Base-by-base conservation (phyloP, 2,329 filamentous ascomycete species). In the Aureobasidium melanogenum region DNA sequence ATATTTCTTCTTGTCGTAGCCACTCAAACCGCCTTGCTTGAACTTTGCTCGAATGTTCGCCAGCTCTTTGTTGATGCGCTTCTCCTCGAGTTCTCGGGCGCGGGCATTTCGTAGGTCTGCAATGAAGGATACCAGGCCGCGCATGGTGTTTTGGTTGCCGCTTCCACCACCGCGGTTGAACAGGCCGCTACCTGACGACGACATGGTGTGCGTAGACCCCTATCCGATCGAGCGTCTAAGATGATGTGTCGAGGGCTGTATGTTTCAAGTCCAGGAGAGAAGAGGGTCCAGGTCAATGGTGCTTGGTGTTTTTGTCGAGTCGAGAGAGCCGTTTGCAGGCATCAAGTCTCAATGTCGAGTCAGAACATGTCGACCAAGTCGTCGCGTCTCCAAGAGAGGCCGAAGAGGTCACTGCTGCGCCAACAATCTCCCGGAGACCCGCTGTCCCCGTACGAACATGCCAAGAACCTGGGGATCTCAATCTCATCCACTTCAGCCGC, bases 1-100 rank as follows among this genome's bases (percentile, higher is more conserved):
- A 74, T 99, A 99, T 88, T 99, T 99, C 84, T 99, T 99, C 82
- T 95, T 97, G 80, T 97, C 91, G 73, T 99, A 99, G 67, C 94
- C 95, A 72, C 88, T 96, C 62, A 99, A 80, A 72, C 83, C 94
- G 66, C 72, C 77, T 82, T 84, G 84, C 83, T 96, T 96, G 81
- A 97, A 99, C 77, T 97, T 97, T 78, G 97, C 91, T 71, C 91
- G 86, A 74, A 99, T 99, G 73, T 99, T 99, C 72, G 94, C 94
- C 74, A 99, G 79, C 79, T 99, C 94, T 80, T 99, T 99, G 77
- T 99, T 99, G 79, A 99, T 97, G 72, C 94, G 85, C 82, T 99
- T 99, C 80, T 99, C 94, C 75, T 99, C 94, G 65, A 99, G 79
- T 74, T 99, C 94, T 64, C 95, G 85, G 50, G 95, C 94, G 74